phyloP scores from a whole-genome alignment of 352 stramenopile species.

The Globisporangium mamillatum region DNA sequence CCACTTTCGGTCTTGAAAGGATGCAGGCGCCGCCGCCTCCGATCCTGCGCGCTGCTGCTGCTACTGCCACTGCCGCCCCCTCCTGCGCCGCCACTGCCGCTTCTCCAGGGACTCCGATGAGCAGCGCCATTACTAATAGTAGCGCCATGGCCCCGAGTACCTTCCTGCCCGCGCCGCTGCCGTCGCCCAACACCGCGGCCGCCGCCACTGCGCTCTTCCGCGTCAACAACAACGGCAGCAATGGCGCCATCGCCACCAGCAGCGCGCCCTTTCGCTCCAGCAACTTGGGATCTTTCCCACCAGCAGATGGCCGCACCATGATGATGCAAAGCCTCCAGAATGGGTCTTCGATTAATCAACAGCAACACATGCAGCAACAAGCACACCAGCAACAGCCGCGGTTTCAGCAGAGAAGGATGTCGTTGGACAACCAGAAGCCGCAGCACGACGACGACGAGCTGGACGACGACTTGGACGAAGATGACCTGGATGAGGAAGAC shows the following conservation, averaged over 20 bases:
- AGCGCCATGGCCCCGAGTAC: constrained; percentile 3
- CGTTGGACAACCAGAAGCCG: not conserved
- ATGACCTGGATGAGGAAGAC: constrained; percentile 12
- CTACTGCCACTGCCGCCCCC: not conserved
- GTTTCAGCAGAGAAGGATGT: not conserved
- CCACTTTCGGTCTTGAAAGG: constrained; percentile 31
- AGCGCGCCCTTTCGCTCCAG: constrained; percentile 8
- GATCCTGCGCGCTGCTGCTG: constrained; percentile 1
- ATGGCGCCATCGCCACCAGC: not conserved
- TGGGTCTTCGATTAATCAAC: not conserved
- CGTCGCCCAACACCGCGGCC: constrained; percentile 11
- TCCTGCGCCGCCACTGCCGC: not conserved
- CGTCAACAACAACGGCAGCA: constrained; percentile 9
- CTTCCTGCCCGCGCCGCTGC: not conserved
- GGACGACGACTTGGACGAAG: constrained; percentile 13
- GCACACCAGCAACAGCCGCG: not conserved
- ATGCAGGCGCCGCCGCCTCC: constrained; percentile 23
- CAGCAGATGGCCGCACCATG: not conserved
- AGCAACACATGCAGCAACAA: not conserved
- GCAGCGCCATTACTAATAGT: constrained; percentile 1
- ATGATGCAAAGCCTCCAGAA: constrained; percentile 3
- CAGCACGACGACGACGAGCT: constrained; percentile 5
- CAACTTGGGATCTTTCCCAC: constrained; percentile 2
- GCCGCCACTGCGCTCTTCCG: constrained; percentile 22
- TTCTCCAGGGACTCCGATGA: not conserved